Evolutionary conservation across 2,329 filamentous ascomycete species (phyloP), one percentile per base, ranked within the genome.

Genomic region (Paecilomyces variotii): DNA sequence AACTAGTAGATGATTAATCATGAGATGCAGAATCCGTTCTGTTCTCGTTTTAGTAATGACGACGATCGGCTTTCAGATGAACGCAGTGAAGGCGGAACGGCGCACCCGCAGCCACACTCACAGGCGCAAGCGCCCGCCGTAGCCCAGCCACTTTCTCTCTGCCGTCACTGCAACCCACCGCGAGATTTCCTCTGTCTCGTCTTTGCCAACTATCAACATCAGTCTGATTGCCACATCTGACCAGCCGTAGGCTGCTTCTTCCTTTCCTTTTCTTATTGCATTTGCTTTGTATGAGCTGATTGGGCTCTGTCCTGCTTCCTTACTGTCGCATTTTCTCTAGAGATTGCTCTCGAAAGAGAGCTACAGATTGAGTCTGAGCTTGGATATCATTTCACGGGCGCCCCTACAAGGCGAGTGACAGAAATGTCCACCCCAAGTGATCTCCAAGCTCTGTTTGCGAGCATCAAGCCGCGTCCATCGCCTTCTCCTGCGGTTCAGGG

Each of bases 391-490:
- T 65, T 67, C 62, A 65, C 66, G 67, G 68, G 70, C 67, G 67
- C 64, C 65, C 65, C 11, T 58, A 58, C 55, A 60, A 57, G 68
- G 68, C 68, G 69, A 68, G 69, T 63, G 72, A 68, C 73, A 75
- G 75, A 74, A 76, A 79, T 79, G 76, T 78, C 76, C 62, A 74
- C 73, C 67, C 73, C 74, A 59, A 74, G 72, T 60, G 75, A 79
- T 70, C 68, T 79, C 59, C 76, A 78, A 68, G 74, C 76, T 67
- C 72, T 79, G 35, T 70, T 79, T 66, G 75, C 76, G 56, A 77
- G 74, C 61, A 75, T 79, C 63, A 72, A 73, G 62, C 72, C 75
- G 14, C 75, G 76, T 53, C 72, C 72, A 26, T 71, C 71, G 51
- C 70, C 72, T 34, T 68, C 67, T 5, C 67, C 65, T 59, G 67